Evolutionary conservation across 495 filamentous ascomycete genomes (phyloP).

Genomic region (Glutinoglossum americanum): DNA sequence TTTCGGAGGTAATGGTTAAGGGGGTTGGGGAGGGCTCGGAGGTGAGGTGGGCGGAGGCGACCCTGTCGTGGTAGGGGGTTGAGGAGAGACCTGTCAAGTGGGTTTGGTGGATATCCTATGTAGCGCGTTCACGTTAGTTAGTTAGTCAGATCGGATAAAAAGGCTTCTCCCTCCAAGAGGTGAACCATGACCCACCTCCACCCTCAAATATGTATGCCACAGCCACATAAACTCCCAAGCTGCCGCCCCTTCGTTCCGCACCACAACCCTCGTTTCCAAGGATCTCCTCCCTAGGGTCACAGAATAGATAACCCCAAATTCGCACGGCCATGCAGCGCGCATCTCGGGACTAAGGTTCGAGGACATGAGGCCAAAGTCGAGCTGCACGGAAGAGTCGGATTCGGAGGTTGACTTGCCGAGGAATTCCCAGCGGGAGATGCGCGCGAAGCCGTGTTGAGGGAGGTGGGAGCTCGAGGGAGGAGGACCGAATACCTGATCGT

Average conservation of each 20-base stretch:
- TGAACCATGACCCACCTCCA: conserved; percentile 63
- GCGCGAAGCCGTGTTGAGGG: conserved; percentile 91
- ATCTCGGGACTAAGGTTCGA: conserved; percentile 41
- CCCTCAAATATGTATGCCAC: conserved; percentile 71
- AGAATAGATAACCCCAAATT: conserved; percentile 79
- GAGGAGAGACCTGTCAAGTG: conserved; percentile 8
- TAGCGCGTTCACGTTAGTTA: neutral
- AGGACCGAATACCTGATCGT: conserved; percentile 64
- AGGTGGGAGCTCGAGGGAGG: conserved; percentile 50
- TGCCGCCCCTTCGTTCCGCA: conserved; percentile 63
- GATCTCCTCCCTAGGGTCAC: conserved; percentile 58
- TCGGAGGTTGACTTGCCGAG: conserved; percentile 48
- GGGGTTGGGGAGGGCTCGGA: conserved; percentile 31
- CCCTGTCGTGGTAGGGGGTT: conserved; percentile 63
- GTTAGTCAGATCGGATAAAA: neutral
- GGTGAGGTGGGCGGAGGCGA: conserved; percentile 28
- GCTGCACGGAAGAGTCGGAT: conserved; percentile 30
- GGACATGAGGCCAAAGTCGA: conserved; percentile 80
- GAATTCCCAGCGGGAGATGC: conserved; percentile 60
- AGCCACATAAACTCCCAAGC: conserved; percentile 80
- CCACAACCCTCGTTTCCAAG: conserved; percentile 62
- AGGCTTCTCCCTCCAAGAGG: no score
- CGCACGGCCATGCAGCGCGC: conserved; percentile 50
- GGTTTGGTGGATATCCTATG: conserved; percentile 28
- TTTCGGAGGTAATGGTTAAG: conserved; percentile 45